These are phyloP conservation scores for Brassica incana DNA, from an alignment of 345 rosid species.

Conservation along the genomic window DNA sequence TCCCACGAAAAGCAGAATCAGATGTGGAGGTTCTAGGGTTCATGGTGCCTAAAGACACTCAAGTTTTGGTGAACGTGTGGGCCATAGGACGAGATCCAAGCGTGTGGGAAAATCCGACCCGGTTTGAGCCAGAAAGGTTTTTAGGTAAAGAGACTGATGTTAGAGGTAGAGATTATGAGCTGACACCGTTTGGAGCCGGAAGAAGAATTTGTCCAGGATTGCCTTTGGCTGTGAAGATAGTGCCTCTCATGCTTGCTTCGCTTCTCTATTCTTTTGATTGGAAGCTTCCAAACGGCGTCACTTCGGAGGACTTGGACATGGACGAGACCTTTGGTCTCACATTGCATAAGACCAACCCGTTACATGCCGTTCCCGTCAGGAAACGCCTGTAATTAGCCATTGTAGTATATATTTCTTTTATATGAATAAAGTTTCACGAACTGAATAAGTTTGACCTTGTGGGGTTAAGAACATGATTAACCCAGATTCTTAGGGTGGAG, in stretches of 20 bases:
- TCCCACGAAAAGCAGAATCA: slow-evolving; percentile 36
- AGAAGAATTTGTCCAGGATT: slow-evolving; percentile 41
- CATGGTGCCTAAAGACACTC: slow-evolving; percentile 36
- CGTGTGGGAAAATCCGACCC: slow-evolving; percentile 33
- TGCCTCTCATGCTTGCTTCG: slow-evolving; percentile 49
- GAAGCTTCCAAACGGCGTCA: slow-evolving; percentile 40
- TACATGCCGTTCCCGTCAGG: slow-evolving; percentile 28
- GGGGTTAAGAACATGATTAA: no score
- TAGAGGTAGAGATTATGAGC: slow-evolving; percentile 34
- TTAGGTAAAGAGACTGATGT: slow-evolving; percentile 17
- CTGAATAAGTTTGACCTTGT: no score
- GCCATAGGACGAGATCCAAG: slow-evolving; percentile 44
- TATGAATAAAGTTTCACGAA: no score
- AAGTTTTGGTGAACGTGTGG: slow-evolving; percentile 44
- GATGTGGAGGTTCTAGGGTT: slow-evolving; percentile 40
- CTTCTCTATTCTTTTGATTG: slow-evolving; percentile 49
- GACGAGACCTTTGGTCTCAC: slow-evolving; percentile 37
- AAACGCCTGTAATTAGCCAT: slow-evolving; percentile 2
- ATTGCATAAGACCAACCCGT: slow-evolving; percentile 38
- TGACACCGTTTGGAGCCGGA: slow-evolving; percentile 37
- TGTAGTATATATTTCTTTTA: background rate
- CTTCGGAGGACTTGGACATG: slow-evolving; percentile 44
- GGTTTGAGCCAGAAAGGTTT: slow-evolving; percentile 43
- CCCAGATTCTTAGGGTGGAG: no score
- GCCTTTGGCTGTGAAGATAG: slow-evolving; percentile 41